These are phyloP conservation scores for Clavispora carvajalis DNA, from an alignment of 805 yeast species.

Conservation along the genomic window DNA sequence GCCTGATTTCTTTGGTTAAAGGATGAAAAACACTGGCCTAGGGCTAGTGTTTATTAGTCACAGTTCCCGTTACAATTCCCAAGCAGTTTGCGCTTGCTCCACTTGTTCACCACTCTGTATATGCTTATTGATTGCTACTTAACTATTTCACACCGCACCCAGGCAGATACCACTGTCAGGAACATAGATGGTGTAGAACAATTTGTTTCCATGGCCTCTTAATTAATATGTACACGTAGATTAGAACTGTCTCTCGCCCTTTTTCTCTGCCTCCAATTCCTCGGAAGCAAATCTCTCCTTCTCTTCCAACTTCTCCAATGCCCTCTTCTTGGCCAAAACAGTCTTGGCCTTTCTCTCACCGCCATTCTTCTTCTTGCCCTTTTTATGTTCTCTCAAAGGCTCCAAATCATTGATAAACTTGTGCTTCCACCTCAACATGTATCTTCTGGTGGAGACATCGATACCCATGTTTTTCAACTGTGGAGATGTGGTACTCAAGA, in stretches of 20 bases:
- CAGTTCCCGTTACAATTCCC: too few relatives aligned
- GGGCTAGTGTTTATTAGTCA: too few relatives aligned
- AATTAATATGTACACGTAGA: constrained; percentile 7
- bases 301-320: constrained; percentile 54
- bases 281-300: constrained; percentile 35
- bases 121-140: too few relatives aligned
- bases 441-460: constrained; percentile 65
- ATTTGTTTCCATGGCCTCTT: background rate
- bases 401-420: constrained; percentile 53
- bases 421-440: constrained; percentile 69
- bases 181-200: too few relatives aligned
- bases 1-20: too few relatives aligned
- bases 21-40: too few relatives aligned
- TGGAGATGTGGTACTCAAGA: constrained; percentile 51
- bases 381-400: constrained; percentile 49
- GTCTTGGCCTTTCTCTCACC: constrained; percentile 76
- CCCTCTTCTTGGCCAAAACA: constrained; percentile 49
- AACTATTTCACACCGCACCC: too few relatives aligned
- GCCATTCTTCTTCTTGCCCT: constrained; percentile 73
- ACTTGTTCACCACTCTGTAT: too few relatives aligned
- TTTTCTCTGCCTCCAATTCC: constrained; percentile 37
- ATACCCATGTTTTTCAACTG: constrained; percentile 72
- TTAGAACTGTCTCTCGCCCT: constrained; percentile 39
- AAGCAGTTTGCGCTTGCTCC: too few relatives aligned
- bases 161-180: too few relatives aligned